Conservation (phyloP, 2,329 filamentous ascomycete species). For the Clarireedia hainanense region DNA sequence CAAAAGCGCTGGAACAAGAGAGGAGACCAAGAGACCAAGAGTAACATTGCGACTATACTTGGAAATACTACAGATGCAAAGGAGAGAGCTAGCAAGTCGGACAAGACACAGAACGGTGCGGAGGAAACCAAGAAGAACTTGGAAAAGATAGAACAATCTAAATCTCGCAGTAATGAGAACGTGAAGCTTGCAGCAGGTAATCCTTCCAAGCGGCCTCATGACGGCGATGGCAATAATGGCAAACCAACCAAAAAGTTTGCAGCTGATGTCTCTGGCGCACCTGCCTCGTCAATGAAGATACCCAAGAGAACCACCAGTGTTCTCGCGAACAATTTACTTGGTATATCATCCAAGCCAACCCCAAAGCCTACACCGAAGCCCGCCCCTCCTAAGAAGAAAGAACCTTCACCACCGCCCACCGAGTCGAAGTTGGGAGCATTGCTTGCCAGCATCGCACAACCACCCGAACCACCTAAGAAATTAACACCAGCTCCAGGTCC, state of each 20-base stretch:
- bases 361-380: conserved; percentile 24
- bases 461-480: conserved; percentile 26
- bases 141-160: conserved; percentile 21
- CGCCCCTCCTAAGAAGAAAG: conserved; percentile 30
- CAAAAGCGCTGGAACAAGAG: conserved; percentile 54
- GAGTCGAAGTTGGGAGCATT: conserved; percentile 28
- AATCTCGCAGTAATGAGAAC: conserved; percentile 17
- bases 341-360: conserved; percentile 24
- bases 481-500: conserved; percentile 22
- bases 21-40: conserved; percentile 57
- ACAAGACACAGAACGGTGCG: conserved; percentile 31
- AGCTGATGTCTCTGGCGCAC: conserved; percentile 21
- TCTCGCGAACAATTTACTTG: conserved; percentile 20
- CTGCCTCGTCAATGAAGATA: conserved; percentile 21
- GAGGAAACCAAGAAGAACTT: conserved; percentile 22
- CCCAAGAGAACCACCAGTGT: conserved; percentile 18
- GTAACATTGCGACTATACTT: conserved; percentile 51
- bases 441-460: conserved; percentile 28
- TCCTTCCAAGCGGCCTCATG: conserved; percentile 27
- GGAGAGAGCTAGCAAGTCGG: conserved; percentile 34
- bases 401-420: conserved; percentile 26
- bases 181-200: conserved; percentile 9
- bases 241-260: conserved; percentile 29
- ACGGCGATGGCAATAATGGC: conserved; percentile 24
- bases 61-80: conserved; percentile 28